Conservation (phyloP, 1,284 basidiomycete genomes). For the Exobasidium cylindrosporum region DNA sequence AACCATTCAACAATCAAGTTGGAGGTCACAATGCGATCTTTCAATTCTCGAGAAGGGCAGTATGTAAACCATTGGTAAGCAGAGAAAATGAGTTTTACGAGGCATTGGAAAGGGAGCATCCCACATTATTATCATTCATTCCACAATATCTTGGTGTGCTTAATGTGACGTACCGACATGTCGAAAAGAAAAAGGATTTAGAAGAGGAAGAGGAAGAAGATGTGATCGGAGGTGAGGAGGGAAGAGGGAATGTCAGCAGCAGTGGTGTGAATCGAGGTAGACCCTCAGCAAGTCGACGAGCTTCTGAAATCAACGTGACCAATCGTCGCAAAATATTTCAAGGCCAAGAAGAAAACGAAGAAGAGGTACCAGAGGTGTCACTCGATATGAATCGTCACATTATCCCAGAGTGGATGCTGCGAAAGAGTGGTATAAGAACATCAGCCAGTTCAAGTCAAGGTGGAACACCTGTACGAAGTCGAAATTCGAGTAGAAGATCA, state of each 20-base stretch:
- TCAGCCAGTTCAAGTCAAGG: background rate
- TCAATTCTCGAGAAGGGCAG: constrained; percentile 93
- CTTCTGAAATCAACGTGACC: constrained; percentile 57
- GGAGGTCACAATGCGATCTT: constrained; percentile 96
- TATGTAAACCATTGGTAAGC: constrained; percentile 97
- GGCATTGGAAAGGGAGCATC: constrained; percentile 86
- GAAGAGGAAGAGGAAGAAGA: background rate
- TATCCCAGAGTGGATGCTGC: constrained; percentile 81
- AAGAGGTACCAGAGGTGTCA: constrained; percentile 67
- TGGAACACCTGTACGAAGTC: constrained; percentile 2
- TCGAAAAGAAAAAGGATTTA: constrained; percentile 16
- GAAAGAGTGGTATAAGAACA: constrained; percentile 36
- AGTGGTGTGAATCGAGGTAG: constrained; percentile 65
- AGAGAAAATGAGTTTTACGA: constrained; percentile 98
- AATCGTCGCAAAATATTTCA: constrained; percentile 44
- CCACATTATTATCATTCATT: constrained; percentile 84
- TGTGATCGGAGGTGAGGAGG: background rate
- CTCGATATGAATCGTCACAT: constrained; percentile 92
- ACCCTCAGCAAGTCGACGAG: constrained; percentile 34
- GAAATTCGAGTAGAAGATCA: background rate
- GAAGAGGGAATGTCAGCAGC: background rate
- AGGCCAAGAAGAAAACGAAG: constrained; percentile 43
- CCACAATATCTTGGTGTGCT: constrained; percentile 96
- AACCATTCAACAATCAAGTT: constrained; percentile 95
- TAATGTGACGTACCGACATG: constrained; percentile 77